Conservation (phyloP, 2,329 filamentous ascomycete genomes). For the Stromatinia cepivora region DNA sequence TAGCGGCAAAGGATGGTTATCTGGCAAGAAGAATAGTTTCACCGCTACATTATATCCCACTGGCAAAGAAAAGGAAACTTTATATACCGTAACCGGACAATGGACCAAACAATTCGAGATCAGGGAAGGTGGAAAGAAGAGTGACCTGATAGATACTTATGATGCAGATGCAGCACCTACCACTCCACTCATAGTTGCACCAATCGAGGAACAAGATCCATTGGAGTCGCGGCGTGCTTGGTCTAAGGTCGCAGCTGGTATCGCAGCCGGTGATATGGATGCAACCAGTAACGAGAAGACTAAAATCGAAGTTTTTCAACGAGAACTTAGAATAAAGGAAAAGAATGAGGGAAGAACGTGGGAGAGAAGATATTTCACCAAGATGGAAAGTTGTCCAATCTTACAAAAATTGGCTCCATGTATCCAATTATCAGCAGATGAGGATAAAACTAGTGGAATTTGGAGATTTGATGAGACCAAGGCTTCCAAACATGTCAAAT, state of each 20-base stretch:
- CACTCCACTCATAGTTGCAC: constrained; percentile 69
- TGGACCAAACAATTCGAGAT: constrained; percentile 86
- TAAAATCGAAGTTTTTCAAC: constrained; percentile 87
- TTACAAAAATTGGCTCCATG: constrained; percentile 47
- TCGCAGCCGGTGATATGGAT: constrained; percentile 82
- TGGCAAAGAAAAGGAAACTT: constrained; percentile 67
- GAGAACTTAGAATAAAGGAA: constrained; percentile 73
- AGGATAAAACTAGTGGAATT: constrained; percentile 69
- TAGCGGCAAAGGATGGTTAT: constrained; percentile 89
- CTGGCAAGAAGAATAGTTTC: constrained; percentile 93
- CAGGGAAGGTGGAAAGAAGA: constrained; percentile 62
- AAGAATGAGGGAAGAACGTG: constrained; percentile 73
- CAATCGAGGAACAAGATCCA: constrained; percentile 77
- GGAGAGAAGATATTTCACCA: constrained; percentile 80
- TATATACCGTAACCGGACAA: constrained; percentile 83
- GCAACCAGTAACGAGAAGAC: constrained; percentile 74
- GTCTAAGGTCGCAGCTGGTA: constrained; percentile 79
- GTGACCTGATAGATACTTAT: constrained; percentile 59
- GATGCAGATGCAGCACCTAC: constrained; percentile 57
- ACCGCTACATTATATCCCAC: constrained; percentile 71
- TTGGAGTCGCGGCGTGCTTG: constrained; percentile 88
- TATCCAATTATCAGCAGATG: constrained; percentile 44
- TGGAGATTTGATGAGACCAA: constrained; percentile 64
- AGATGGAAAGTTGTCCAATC: constrained; percentile 48
- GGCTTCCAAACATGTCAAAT: constrained; percentile 24